Evolutionary conservation across 176 grass and related monocot species (phyloP).

Genomic region (Juncus inflexus): DNA sequence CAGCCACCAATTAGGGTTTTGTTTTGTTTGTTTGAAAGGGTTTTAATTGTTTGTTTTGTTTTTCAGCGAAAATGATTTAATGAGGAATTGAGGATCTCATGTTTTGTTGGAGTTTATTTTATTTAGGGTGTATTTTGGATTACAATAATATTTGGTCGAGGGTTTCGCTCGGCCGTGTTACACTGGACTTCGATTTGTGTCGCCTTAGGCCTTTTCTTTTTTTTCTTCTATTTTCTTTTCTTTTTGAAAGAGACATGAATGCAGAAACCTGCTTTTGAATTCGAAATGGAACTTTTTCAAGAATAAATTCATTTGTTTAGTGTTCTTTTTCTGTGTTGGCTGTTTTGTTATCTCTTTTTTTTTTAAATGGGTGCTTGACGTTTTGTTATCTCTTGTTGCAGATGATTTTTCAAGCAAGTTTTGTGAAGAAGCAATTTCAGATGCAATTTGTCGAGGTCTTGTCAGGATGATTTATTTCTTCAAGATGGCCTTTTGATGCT

Average conservation of each 20-base stretch:
- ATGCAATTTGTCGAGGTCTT: too few species aligned
- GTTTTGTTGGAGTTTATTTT: slow-evolving; percentile 30
- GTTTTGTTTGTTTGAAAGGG: slow-evolving; percentile 11
- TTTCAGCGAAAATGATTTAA: slow-evolving; percentile 33
- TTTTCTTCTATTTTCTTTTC: slow-evolving; percentile 35
- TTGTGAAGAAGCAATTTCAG: too few species aligned
- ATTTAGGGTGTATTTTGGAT: slow-evolving; percentile 31
- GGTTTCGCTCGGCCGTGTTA: slow-evolving; percentile 53
- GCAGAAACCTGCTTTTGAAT: slow-evolving; percentile 15
- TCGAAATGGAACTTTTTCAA: background rate
- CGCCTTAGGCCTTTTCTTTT: background rate
- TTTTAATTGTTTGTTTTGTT: slow-evolving; percentile 26
- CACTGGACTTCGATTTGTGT: slow-evolving; percentile 19
- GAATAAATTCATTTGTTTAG: too few species aligned
- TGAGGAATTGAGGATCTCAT: slow-evolving; percentile 27
- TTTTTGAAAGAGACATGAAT: slow-evolving; percentile 25
- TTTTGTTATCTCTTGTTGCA: too few species aligned
- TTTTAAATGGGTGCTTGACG: too few species aligned
- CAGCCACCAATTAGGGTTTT: slow-evolving; percentile 40
- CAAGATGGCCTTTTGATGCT: too few species aligned
- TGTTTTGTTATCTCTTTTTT: too few species aligned
- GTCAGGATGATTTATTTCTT: too few species aligned
- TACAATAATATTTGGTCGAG: slow-evolving; percentile 75
- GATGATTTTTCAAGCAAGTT: too few species aligned
- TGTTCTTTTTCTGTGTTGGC: too few species aligned